Conservation (phyloP, 2,329 filamentous ascomycete genomes). For the Metarhizium album region DNA sequence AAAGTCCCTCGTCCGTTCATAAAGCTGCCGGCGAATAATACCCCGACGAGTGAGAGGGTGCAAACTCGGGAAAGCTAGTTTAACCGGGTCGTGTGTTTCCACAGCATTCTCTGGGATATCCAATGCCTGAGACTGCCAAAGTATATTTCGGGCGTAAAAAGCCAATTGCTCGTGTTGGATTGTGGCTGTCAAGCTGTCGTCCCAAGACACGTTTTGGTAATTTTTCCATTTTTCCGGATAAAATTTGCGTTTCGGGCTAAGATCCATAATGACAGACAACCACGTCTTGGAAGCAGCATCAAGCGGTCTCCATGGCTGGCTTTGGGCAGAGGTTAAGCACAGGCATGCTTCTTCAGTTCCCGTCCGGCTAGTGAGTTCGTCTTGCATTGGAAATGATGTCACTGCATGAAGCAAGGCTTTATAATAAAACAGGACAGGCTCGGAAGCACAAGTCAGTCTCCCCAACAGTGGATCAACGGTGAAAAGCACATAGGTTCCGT, state of each 20-base stretch:
- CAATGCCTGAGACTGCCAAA: conserved; percentile 20
- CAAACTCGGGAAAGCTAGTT: not conserved
- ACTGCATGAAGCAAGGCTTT: conserved; percentile 50
- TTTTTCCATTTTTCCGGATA: conserved; percentile 25
- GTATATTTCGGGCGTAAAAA: conserved; percentile 17
- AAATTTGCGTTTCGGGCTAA: conserved; percentile 13
- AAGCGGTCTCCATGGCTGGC: conserved; percentile 37
- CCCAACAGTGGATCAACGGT: conserved; percentile 43
- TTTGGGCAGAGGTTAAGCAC: conserved; percentile 36
- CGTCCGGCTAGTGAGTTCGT: conserved; percentile 45
- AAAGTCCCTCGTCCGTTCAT: too few relatives aligned
- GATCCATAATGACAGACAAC: not conserved
- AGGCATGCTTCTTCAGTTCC: conserved; percentile 48
- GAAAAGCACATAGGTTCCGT: conserved; percentile 23
- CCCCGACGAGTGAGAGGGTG: conserved; percentile 4
- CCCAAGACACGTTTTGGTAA: conserved; percentile 27
- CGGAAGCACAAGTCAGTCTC: conserved; percentile 44
- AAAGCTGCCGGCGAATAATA: conserved; percentile 13
- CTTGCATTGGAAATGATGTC: conserved; percentile 47
- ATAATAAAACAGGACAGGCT: conserved; percentile 41
- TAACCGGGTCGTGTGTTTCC: not conserved
- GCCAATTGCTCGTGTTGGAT: conserved; percentile 29
- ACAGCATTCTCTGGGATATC: conserved; percentile 9
- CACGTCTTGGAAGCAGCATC: not conserved
- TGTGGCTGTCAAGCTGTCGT: conserved; percentile 16